These are phyloP conservation scores for Erodium moschatum DNA, from an alignment of 441 rosid species.

Conservation along the genomic window DNA sequence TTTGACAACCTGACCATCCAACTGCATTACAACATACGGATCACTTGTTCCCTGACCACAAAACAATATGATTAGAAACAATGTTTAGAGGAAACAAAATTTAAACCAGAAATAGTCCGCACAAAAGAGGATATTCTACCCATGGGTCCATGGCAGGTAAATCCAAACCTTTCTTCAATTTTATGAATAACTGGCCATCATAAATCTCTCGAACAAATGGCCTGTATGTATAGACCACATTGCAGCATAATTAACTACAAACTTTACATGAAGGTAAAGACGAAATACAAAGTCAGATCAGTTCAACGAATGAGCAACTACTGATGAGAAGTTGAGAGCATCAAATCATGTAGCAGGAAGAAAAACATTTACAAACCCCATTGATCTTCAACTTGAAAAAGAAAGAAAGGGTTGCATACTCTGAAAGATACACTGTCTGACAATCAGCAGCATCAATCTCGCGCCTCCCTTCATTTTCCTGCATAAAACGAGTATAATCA, in stretches of 20 bases:
- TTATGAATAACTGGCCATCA: slow-evolving; percentile 73
- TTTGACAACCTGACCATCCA: slow-evolving; percentile 82
- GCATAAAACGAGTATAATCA: slow-evolving; percentile 15
- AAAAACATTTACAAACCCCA: not conserved
- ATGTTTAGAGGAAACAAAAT: slow-evolving; percentile 7
- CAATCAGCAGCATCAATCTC: slow-evolving; percentile 83
- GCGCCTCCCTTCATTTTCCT: slow-evolving; percentile 57
- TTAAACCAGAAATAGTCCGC: slow-evolving; percentile 2
- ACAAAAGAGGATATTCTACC: slow-evolving; percentile 33
- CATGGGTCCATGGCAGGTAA: slow-evolving; percentile 96
- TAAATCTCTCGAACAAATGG: slow-evolving; percentile 70
- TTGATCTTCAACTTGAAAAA: not conserved
- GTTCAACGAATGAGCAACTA: not conserved
- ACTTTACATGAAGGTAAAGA: not conserved
- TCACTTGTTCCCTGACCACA: slow-evolving; percentile 68
- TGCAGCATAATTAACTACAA: slow-evolving; percentile 8
- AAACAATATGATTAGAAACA: not conserved
- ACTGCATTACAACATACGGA: slow-evolving; percentile 74
- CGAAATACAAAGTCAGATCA: not conserved
- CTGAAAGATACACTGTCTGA: slow-evolving; percentile 68
- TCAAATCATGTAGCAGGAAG: not conserved
- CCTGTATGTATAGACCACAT: slow-evolving; percentile 34
- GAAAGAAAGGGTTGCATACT: slow-evolving; percentile 43
- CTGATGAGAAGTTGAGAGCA: not conserved
- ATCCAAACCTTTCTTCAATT: slow-evolving; percentile 58